Conservation (phyloP, 2,329 filamentous ascomycete species). For the Thielaviopsis musarum region DNA sequence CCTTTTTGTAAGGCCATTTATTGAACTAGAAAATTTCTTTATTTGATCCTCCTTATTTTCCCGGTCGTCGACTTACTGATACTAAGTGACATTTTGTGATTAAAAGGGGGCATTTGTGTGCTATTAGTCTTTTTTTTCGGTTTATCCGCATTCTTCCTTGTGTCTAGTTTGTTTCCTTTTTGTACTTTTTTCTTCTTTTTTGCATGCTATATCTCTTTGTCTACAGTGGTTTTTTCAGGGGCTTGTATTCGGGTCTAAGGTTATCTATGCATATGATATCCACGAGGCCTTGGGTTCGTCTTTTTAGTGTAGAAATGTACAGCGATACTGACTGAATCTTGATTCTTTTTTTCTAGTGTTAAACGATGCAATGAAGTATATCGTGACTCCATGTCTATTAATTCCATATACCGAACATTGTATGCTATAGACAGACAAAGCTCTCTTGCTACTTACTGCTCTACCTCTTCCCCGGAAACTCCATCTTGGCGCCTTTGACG, state of each 20-base stretch:
- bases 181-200: slow-evolving; percentile 4
- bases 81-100: neutral
- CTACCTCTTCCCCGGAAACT: slow-evolving; percentile 1
- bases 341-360: neutral
- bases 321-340: neutral
- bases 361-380: neutral
- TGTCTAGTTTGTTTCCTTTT: neutral
- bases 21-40: neutral
- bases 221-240: neutral
- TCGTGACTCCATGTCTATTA: neutral
- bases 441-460: neutral
- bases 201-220: neutral
- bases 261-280: neutral
- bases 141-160: neutral
- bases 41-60: neutral
- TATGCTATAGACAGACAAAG: neutral
- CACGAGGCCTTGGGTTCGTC: neutral
- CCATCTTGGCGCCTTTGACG: slow-evolving; percentile 11
- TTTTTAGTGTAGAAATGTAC: neutral
- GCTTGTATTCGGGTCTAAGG: neutral
- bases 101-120: neutral
- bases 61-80: neutral
- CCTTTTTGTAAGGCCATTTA: neutral
- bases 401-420: neutral
- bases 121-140: neutral